phyloP scores from a whole-genome alignment of 2,329 filamentous ascomycete genomes.

The Blastomyces silverae region DNA sequence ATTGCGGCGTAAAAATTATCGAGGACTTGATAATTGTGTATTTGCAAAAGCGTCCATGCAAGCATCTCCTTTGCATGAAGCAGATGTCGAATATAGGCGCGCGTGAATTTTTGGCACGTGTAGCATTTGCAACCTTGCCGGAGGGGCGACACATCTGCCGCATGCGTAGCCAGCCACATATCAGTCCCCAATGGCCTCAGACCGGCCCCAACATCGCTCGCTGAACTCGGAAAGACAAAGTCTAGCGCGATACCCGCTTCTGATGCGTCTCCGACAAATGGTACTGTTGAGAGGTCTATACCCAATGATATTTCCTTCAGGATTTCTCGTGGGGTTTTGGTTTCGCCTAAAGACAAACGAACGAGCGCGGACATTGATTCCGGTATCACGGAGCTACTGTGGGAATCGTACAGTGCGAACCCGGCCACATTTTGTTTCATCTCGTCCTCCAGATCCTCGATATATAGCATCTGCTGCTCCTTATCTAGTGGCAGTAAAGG shows the following conservation, averaged over 20 bases:
- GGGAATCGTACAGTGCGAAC: conserved; percentile 71
- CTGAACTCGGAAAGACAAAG: conserved; percentile 61
- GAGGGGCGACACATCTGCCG: conserved; percentile 58
- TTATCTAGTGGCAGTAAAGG: conserved; percentile 67
- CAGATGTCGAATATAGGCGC: conserved; percentile 81
- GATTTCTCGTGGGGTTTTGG: conserved; percentile 65
- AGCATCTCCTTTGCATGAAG: conserved; percentile 92
- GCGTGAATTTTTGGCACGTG: conserved; percentile 73
- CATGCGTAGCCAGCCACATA: conserved; percentile 62
- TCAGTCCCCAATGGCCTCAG: conserved; percentile 60
- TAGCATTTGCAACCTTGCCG: conserved; percentile 66
- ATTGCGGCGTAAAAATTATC: conserved; percentile 66
- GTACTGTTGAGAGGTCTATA: conserved; percentile 69
- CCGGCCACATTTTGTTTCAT: conserved; percentile 53
- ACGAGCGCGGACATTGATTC: conserved; percentile 57
- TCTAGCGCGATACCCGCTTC: conserved; percentile 79
- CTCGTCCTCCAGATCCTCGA: conserved; percentile 64
- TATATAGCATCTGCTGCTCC: conserved; percentile 70
- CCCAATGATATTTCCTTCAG: conserved; percentile 69
- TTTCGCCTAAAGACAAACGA: conserved; percentile 65
- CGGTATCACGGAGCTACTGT: conserved; percentile 61
- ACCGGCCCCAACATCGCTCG: conserved; percentile 19
- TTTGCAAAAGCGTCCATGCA: conserved; percentile 83
- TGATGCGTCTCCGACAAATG: conserved; percentile 66
- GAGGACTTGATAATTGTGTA: conserved; percentile 78